Base-by-base conservation (phyloP, 441 rosid genomes). In the Erodium chrysanthum region DNA sequence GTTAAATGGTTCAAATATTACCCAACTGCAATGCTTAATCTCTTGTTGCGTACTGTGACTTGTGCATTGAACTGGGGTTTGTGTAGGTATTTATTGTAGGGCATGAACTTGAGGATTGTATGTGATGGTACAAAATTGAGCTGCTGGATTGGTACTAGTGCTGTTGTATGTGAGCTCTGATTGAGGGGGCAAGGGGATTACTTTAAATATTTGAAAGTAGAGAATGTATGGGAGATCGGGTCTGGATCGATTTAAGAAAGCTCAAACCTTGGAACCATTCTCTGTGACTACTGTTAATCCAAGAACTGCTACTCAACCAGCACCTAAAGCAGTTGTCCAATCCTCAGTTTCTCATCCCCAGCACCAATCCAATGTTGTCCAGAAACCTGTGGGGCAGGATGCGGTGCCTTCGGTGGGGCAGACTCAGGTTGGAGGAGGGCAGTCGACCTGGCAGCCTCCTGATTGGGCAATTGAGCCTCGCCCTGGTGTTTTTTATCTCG, bases 391-490 rank as follows among this genome's bases (percentile, higher is more conserved):
- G 9, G 71, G 15, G 14, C 71, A 68, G 17, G 91, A 82, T 80
- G 84, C 83, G 5, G 78, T 69, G 5, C 84, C 81, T 5, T 40
- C 76, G 66, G 64, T 80, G 72, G 82, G 82, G 40, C 85, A 78
- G 68, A 10, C 85, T 56, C 92, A 87, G 74, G 71, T 86, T 65
- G 97, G 98, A 68, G 95, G 85, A 0, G 88, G 98, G 31, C 97
- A 90, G 65, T 93, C 98, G n/a, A 78, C 76, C 54, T 93, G 98
- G 98, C 89, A 83, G 79, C 98, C 96, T 2, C 98, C 98, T 44
- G 96, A 93, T 73, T 93, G 98, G 98, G 92, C 96, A 0, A 88
- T 87, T 22, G 96, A 91, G 84, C 99, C 97, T 58, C 86, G 96
- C 0, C 67, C 85, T 0, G 91, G 97, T 17, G 91, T 91, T 71